Percentiles rank a stretch among this genome's conserved stretches.
Evolutionary conservation across 345 rosid species (phyloP).

Genomic region (Ceriops tagal): DNA sequence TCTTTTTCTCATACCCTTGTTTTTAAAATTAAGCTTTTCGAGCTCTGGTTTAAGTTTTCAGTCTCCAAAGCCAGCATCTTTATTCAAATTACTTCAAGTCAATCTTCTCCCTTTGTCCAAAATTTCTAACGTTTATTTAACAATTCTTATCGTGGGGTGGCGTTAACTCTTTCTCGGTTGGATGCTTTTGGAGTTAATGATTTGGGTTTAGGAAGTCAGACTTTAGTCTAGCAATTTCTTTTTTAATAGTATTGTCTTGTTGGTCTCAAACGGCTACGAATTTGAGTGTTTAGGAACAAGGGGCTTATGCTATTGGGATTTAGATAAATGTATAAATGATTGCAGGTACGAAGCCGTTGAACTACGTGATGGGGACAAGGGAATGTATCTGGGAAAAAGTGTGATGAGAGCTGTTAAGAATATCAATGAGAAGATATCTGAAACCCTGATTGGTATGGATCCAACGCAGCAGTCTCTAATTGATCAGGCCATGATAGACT

Average conservation of each 20-base stretch:
- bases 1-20: too few species aligned
- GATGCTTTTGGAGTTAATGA: too few species aligned
- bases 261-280: neutral
- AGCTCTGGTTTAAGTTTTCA: too few species aligned
- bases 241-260: neutral
- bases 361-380: slow-evolving; percentile 93
- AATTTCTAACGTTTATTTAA: too few species aligned
- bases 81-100: too few species aligned
- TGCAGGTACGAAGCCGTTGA: slow-evolving; percentile 91
- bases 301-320: neutral
- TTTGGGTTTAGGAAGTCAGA: too few species aligned
- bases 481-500: slow-evolving; percentile 96
- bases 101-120: too few species aligned
- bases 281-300: neutral
- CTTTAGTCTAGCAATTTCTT: too few species aligned
- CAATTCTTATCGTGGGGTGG: too few species aligned
- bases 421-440: slow-evolving; percentile 77
- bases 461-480: slow-evolving; percentile 84
- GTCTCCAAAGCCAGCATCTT: too few species aligned
- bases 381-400: slow-evolving; percentile 80
- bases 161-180: too few species aligned
- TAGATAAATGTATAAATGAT: slow-evolving; percentile 6
- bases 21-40: too few species aligned
- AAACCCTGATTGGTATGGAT: slow-evolving; percentile 93
- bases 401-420: slow-evolving; percentile 90